Evolutionary conservation across 495 filamentous ascomycete genomes (phyloP).

Genomic region (Aspergillus carlsbadensis): DNA sequence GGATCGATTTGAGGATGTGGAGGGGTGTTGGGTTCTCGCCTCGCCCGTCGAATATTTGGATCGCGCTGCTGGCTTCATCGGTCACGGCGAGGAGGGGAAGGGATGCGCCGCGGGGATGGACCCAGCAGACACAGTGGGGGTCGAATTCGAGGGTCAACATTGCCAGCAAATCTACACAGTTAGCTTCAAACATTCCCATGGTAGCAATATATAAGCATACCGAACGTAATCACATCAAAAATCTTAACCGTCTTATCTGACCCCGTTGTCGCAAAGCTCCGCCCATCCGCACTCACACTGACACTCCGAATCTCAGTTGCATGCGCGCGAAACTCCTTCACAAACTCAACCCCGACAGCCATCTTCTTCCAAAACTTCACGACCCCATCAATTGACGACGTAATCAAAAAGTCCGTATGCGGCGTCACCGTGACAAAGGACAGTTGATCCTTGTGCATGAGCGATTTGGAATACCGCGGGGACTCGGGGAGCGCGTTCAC

Average conservation of each 20-base stretch:
- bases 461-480: constrained; percentile 84
- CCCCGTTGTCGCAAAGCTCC: constrained; percentile 90
- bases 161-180: constrained; percentile 65
- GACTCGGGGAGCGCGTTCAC: constrained; percentile 83
- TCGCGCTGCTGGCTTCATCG: constrained; percentile 66
- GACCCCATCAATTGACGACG: constrained; percentile 84
- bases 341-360: constrained; percentile 86
- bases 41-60: constrained; percentile 85
- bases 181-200: neutral
- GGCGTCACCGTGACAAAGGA: constrained; percentile 84
- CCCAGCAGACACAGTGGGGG: constrained; percentile 86
- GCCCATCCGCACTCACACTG: constrained; percentile 81
- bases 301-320: constrained; percentile 79
- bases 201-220: constrained; percentile 31
- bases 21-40: constrained; percentile 73
- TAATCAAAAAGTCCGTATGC: constrained; percentile 89
- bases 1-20: constrained; percentile 71
- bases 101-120: constrained; percentile 84
- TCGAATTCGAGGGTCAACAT: constrained; percentile 73
- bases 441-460: constrained; percentile 98
- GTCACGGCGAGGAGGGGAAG: constrained; percentile 87
- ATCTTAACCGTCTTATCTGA: constrained; percentile 87
- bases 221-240: constrained; percentile 93
- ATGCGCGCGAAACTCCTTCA: constrained; percentile 96
- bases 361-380: constrained; percentile 99